Evolutionary conservation across 768 basidiomycete genomes (phyloP).

Genomic region (Pisolithus microcarpus): DNA sequence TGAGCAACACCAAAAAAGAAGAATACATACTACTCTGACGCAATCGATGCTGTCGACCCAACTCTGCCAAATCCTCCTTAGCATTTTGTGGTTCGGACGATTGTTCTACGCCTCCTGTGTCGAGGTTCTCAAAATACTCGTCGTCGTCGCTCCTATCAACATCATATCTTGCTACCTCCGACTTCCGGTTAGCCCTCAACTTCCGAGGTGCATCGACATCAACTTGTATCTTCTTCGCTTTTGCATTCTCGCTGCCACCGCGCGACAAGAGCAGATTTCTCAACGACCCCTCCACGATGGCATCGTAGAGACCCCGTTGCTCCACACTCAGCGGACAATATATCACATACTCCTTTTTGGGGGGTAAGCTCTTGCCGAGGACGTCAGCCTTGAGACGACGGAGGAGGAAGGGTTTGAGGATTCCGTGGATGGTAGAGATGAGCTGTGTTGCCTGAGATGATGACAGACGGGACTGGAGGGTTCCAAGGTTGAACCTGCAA

Average conservation of each 20-base stretch:
- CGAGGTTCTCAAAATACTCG: conserved; percentile 57
- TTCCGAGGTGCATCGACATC: conserved; percentile 28
- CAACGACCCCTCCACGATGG: conserved; percentile 64
- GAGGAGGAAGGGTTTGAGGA: conserved; percentile 92
- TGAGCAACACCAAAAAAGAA: background rate
- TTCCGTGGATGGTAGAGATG: conserved; percentile 75
- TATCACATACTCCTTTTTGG: conserved; percentile 91
- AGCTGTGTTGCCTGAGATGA: conserved; percentile 55
- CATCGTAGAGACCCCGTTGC: conserved; percentile 83
- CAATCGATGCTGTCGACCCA: conserved; percentile 51
- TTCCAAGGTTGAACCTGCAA: conserved; percentile 64
- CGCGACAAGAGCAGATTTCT: conserved; percentile 51
- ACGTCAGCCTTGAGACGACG: conserved; percentile 91
- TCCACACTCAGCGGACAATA: conserved; percentile 80
- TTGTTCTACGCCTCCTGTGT: conserved; percentile 38
- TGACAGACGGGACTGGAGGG: conserved; percentile 49
- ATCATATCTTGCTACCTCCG: conserved; percentile 38
- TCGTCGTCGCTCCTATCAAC: conserved; percentile 55
- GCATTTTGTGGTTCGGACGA: conserved; percentile 21
- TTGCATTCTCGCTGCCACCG: conserved; percentile 19
- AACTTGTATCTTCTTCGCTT: conserved; percentile 17
- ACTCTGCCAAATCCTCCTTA: conserved; percentile 42
- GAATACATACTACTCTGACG: conserved; percentile 53
- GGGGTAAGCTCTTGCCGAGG: conserved; percentile 60
- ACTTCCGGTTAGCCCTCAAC: conserved; percentile 28